Base-by-base conservation (phyloP, 202 grass and related monocot species). In the Hordeum pubiflorum region DNA sequence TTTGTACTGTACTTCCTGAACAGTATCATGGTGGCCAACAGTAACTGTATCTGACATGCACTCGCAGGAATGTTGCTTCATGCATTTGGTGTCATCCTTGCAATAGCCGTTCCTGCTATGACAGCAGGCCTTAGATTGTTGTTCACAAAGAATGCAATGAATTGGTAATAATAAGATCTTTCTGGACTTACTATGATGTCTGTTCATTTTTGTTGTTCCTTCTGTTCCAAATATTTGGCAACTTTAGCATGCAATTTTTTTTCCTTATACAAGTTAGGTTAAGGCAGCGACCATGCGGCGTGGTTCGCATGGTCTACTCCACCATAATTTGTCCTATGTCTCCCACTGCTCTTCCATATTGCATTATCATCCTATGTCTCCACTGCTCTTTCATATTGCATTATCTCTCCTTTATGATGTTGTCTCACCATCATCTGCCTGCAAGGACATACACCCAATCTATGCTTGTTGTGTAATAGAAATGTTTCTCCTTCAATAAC, bases 81-180 rank as follows among this genome's bases (percentile, higher is more conserved):
- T 86, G 61, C 79, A 57, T 78, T 90, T 89, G 79, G 86, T 63
- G 80, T 89, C 72, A 83, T 93, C 80, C 85, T 94, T 89, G 88
- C 90, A 66, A 93, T 98, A 89, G 39, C 88, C 52, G 43, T 94
- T 59, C 92, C 95, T 84, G 90, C 90, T 85, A 58, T 78, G 75
- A 85, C 84, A 83, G 95, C 95, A 65, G 77, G 88, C 41, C 69
- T 91, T 75, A 88, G 92, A 88, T 91, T 98, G 76, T 59, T 93
- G 62, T 93, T 98, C 88, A 89, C 92, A 10, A 94, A 86, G 59
- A 90, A 98, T 87, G 87, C 95, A 70, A 98, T 98, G 95, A 98
- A 87, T 91, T 98, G 95, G 95, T 98, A 98, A 82, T 23, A 60
- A 57, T 69, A 77, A 71, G 56, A 71, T 83, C 11, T 74, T 73